These are phyloP conservation scores for Rhizomucor miehei DNA, from an alignment of 371 early-diverging fungal species.

Conservation along the genomic window DNA sequence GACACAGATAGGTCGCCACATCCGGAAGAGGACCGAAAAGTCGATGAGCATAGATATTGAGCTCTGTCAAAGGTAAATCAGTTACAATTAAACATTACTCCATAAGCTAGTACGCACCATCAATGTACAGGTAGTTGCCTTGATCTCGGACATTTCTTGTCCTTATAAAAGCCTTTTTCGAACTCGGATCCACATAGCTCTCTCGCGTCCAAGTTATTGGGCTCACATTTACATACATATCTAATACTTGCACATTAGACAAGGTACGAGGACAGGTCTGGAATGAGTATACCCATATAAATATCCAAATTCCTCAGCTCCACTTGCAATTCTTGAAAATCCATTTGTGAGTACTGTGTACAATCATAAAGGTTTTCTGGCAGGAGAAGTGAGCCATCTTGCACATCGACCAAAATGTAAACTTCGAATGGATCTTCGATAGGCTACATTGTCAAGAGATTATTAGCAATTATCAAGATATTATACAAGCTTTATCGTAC, in stretches of 20 bases:
- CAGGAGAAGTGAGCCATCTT: constrained; percentile 59
- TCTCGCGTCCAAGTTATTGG: constrained; percentile 65
- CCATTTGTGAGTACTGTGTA: constrained; percentile 55
- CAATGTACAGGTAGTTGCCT: constrained; percentile 57
- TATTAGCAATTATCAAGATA: too few species aligned
- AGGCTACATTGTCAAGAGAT: constrained; percentile 35
- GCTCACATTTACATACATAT: constrained; percentile 61
- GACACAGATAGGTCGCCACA: constrained; percentile 66
- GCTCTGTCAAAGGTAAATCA: constrained; percentile 26
- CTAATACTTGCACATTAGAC: constrained; percentile 23
- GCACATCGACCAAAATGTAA: constrained; percentile 48
- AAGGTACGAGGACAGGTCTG: background rate
- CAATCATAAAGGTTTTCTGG: constrained; percentile 77
- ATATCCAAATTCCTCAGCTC: constrained; percentile 66
- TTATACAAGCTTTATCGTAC: constrained; percentile 17
- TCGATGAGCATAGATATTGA: constrained; percentile 66
- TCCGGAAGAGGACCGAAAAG: constrained; percentile 77
- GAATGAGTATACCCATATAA: constrained; percentile 52
- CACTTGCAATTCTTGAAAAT: constrained; percentile 64
- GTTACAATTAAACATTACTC: background rate
- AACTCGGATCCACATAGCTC: constrained; percentile 27
- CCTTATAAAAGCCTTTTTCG: constrained; percentile 25
- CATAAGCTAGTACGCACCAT: constrained; percentile 39
- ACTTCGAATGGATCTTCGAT: constrained; percentile 66
- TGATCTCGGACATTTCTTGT: constrained; percentile 37